Conservation (phyloP, 371 early-diverging fungal species). For the Smittium culicis region DNA sequence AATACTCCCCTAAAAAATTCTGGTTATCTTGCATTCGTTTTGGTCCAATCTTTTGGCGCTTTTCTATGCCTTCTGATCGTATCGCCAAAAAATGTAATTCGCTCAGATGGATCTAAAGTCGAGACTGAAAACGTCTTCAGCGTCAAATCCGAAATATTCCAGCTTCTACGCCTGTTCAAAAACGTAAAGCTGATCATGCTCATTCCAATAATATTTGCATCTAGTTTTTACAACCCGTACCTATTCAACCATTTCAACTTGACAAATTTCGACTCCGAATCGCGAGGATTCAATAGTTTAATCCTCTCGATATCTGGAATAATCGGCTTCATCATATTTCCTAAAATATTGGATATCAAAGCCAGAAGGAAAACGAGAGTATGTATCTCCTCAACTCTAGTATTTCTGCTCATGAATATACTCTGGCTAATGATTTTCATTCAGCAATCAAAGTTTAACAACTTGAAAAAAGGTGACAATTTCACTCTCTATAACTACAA, state of each 20-base stretch:
- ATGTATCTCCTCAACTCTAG: conserved; percentile 31
- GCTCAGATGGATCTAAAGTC: conserved; percentile 45
- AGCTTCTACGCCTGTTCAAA: conserved; percentile 41
- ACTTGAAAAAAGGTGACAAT: too few species aligned
- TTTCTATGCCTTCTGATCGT: conserved; percentile 37
- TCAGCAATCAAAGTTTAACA: too few species aligned
- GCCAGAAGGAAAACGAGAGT: conserved; percentile 42
- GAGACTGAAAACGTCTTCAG: conserved; percentile 28
- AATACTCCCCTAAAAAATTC: conserved; percentile 38
- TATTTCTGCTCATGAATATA: conserved; percentile 30
- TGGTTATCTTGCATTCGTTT: conserved; percentile 47
- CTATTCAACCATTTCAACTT: conserved; percentile 35
- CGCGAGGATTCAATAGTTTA: conserved; percentile 46
- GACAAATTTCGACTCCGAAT: conserved; percentile 39
- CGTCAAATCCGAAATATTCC: conserved; percentile 37
- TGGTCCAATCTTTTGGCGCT: conserved; percentile 43
- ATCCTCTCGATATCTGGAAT: conserved; percentile 57
- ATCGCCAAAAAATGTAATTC: conserved; percentile 39
- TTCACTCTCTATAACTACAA: too few species aligned
- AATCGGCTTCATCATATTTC: conserved; percentile 38
- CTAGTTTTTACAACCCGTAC: conserved; percentile 54
- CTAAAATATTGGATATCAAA: conserved; percentile 39
- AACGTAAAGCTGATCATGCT: conserved; percentile 48
- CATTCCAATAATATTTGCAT: too few species aligned
- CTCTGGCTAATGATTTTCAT: too few species aligned